These are phyloP conservation scores for Chaetomiaceae sp. DNA, from an alignment of 2,329 filamentous ascomycete genomes.

Conservation along the genomic window DNA sequence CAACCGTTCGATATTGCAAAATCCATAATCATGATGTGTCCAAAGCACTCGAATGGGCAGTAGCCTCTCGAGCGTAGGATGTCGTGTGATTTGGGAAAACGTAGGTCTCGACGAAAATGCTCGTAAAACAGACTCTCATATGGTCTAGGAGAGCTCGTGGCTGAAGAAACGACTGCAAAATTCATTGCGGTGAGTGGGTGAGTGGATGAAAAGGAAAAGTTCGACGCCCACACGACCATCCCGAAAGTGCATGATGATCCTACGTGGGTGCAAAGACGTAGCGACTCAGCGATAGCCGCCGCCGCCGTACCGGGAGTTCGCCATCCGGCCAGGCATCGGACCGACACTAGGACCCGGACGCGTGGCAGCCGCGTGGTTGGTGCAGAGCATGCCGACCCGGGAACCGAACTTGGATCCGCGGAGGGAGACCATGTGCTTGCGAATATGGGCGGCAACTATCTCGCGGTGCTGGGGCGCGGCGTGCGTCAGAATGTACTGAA, in stretches of 20 bases:
- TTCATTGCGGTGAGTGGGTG: constrained; percentile 13
- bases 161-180: constrained; percentile 26
- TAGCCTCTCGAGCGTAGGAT: constrained; percentile 36
- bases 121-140: constrained; percentile 31
- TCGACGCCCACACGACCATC: neutral
- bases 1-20: constrained; percentile 30
- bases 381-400: constrained; percentile 97
- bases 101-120: constrained; percentile 33
- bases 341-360: constrained; percentile 80
- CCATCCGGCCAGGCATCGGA: constrained; percentile 53
- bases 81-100: constrained; percentile 32
- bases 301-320: constrained; percentile 52
- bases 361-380: constrained; percentile 83
- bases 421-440: constrained; percentile 98
- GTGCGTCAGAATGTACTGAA: constrained; percentile 94
- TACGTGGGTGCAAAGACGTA: neutral
- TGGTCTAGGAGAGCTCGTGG: constrained; percentile 26
- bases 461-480: constrained; percentile 84
- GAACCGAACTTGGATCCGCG: constrained; percentile 98
- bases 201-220: constrained; percentile 10
- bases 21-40: constrained; percentile 35
- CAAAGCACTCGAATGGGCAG: constrained; percentile 33
- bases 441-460: constrained; percentile 85
- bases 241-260: neutral
- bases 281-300: constrained; percentile 48